phyloP scores from a whole-genome alignment of 108 stramenopile genomes.

The Pseudonitzschia delicatissima region DNA sequence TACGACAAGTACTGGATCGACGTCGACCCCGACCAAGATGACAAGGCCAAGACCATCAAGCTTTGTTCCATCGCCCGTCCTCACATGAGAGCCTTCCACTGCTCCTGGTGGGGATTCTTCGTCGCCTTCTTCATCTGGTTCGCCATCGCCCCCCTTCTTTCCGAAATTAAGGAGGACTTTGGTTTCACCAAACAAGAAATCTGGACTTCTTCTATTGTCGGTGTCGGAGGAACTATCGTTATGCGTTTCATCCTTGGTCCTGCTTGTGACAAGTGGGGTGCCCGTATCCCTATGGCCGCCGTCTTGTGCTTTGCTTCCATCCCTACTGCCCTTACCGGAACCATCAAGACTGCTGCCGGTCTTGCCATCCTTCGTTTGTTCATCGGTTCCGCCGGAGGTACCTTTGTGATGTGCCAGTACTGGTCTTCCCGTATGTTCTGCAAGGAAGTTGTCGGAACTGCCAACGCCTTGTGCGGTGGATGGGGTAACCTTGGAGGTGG shows the following conservation, averaged over 20 bases:
- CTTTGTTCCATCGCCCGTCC: constrained; percentile 58
- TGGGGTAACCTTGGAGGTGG: constrained; percentile 94
- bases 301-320: constrained; percentile 65
- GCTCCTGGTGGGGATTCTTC: constrained; percentile 73
- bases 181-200: constrained; percentile 67
- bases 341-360: constrained; percentile 49
- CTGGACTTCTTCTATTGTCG: constrained; percentile 78
- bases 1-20: constrained; percentile 53
- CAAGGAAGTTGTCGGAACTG: constrained; percentile 81
- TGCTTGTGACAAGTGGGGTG: constrained; percentile 72
- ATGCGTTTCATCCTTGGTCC: constrained; percentile 76
- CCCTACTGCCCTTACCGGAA: constrained; percentile 63
- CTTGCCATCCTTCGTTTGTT: constrained; percentile 71
- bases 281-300: constrained; percentile 58
- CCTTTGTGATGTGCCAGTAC: constrained; percentile 86
- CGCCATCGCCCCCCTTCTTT: constrained; percentile 81
- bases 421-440: constrained; percentile 84
- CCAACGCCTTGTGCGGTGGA: constrained; percentile 78
- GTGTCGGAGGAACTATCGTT: constrained; percentile 68
- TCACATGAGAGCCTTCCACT: constrained; percentile 83
- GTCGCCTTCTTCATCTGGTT: constrained; percentile 92
- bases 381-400: constrained; percentile 77
- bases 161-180: constrained; percentile 60
- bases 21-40: constrained; percentile 76
- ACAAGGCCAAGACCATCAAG: constrained; percentile 70